A percentile compares a stretch with the other conserved stretches of the same genome.
Evolutionary conservation across 352 stramenopile genomes (phyloP).

Genomic region (Peronospora destructor): DNA sequence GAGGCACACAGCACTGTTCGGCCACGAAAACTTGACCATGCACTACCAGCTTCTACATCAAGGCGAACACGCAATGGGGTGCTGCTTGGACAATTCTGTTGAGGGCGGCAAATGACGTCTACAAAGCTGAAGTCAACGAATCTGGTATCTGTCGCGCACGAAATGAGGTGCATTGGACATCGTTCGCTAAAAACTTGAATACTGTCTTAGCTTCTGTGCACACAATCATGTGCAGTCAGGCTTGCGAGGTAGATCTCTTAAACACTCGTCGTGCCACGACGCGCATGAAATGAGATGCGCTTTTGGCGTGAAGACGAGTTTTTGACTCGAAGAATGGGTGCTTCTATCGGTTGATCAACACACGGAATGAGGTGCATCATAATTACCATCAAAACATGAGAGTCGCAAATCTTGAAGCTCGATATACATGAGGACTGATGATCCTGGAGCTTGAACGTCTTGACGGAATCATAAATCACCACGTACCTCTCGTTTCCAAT

Average conservation of each 20-base stretch:
- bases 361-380: too few species aligned
- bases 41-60: slow-evolving; percentile 1
- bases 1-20: slow-evolving; percentile 7
- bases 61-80: slow-evolving; percentile 22
- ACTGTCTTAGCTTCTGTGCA: not conserved
- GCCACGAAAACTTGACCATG: slow-evolving; percentile 8
- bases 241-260: not conserved
- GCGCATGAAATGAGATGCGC: slow-evolving; percentile 21
- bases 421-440: slow-evolving; percentile 5
- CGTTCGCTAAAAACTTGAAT: slow-evolving; percentile 2
- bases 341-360: too few species aligned
- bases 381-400: not conserved
- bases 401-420: slow-evolving; percentile 8
- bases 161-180: slow-evolving; percentile 19
- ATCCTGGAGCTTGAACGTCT: slow-evolving; percentile 13
- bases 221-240: not conserved
- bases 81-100: slow-evolving; percentile 5
- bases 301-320: not conserved
- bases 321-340: not conserved
- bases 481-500: slow-evolving; percentile 6
- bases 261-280: slow-evolving; percentile 1
- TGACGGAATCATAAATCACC: slow-evolving; percentile 4
- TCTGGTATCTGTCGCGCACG: slow-evolving; percentile 4
- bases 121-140: slow-evolving; percentile 5
- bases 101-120: not conserved